Base-by-base conservation (phyloP, 2,329 filamentous ascomycete species). In the Botrytis sinoallii region DNA sequence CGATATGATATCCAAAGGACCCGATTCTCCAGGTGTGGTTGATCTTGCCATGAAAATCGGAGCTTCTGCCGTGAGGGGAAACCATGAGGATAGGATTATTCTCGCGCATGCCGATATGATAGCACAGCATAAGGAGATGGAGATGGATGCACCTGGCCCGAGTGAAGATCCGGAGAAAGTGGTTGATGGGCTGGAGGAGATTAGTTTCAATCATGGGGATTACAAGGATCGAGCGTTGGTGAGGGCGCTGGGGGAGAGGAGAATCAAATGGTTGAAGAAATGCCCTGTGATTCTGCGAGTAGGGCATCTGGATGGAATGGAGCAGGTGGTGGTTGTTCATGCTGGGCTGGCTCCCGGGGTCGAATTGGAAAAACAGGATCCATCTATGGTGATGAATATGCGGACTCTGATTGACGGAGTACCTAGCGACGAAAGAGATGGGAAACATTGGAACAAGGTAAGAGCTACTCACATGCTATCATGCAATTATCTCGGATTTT, bases 321-420 rank as follows among this genome's bases (percentile, higher is more conserved):
- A 91, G 52, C 86, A 91, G 74, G 85, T 97, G 7, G 86, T 91
- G 8, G 91, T 94, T 69, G 95, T 95, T 10, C 96, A 98, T 83
- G 95, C 89, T 0, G 96, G 96, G 0, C 86, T 98, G 3, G 90
- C 96, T 0, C 93, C 95, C 0, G 92, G 90, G 8, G 84, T 97
- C 0, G 82, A 88, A 0, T 85, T 97, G 22, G 85, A 91, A 64
- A 85, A 87, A 70, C 95, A 91, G 78, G 87, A 98, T 81, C 92
- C 94, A 0, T 90, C 89, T 82, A 91, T 92, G 70, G 92, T 93
- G 59, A 98, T 98, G 94, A 96, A 94, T 80, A 97, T 99, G 93
- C 90, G 94, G 73, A 93, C 90, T 10, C 80, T 82, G 22, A 69
- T 78, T 22, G 68, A 80, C 69, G 79, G 78, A 3, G 73, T 79